Conservation (phyloP, 2,329 filamentous ascomycete species). For the Coccinonectria pachysandricola region DNA sequence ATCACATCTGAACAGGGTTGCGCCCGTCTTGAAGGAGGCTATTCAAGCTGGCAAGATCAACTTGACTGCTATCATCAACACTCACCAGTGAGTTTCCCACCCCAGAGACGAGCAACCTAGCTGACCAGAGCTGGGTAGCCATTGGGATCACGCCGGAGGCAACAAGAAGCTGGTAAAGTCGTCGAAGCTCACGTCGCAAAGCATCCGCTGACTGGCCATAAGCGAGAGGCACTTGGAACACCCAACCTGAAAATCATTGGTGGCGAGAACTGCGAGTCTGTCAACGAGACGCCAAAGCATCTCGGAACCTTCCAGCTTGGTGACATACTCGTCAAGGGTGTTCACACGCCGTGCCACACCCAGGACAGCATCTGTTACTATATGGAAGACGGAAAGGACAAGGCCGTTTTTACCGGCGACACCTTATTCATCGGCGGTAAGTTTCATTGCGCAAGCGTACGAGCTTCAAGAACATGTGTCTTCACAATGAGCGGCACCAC, state of each 20-base stretch:
- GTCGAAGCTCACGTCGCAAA: too few relatives aligned
- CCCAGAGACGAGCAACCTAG: neutral
- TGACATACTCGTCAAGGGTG: constrained; percentile 67
- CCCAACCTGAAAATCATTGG: constrained; percentile 68
- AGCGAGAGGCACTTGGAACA: constrained; percentile 38
- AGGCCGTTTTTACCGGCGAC: constrained; percentile 88
- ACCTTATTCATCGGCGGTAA: constrained; percentile 87
- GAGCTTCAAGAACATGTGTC: neutral
- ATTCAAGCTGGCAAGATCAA: constrained; percentile 65
- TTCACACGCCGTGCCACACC: constrained; percentile 97
- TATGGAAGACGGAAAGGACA: constrained; percentile 66
- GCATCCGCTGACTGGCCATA: too few relatives aligned
- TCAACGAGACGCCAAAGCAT: constrained; percentile 67
- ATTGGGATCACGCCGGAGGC: constrained; percentile 89
- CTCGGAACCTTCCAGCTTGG: constrained; percentile 75
- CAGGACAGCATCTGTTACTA: constrained; percentile 97
- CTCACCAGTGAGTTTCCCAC: constrained; percentile 68
- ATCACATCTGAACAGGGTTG: too few relatives aligned
- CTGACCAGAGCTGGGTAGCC: constrained; percentile 41
- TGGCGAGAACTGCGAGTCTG: constrained; percentile 73
- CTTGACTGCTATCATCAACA: constrained; percentile 85
- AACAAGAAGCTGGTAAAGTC: constrained; percentile 74
- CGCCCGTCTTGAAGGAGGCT: constrained; percentile 60
- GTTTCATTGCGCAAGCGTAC: too few relatives aligned
- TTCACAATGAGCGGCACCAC: too few relatives aligned